Evolutionary conservation across 1,139 yeast species (phyloP).

Genomic region (Debaryomyces psychrophilus): DNA sequence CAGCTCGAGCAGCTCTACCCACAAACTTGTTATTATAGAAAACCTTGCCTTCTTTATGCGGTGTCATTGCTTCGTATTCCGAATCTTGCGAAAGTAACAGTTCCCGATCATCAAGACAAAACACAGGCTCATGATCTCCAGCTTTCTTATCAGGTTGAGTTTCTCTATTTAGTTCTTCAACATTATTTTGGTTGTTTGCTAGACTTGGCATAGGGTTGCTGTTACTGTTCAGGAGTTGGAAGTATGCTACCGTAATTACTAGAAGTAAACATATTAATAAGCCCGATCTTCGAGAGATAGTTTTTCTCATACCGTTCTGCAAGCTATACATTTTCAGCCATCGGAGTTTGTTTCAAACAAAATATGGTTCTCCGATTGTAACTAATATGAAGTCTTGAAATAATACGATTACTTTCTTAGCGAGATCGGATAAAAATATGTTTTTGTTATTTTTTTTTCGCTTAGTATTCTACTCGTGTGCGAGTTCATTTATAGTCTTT

Average conservation of each 20-base stretch:
- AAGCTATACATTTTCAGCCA: not conserved
- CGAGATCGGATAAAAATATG: not conserved
- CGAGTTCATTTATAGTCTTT: not conserved
- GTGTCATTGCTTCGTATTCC: constrained; percentile 10
- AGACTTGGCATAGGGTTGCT: not conserved
- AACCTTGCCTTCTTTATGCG: constrained; percentile 8
- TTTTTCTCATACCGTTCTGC: not conserved
- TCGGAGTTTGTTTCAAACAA: not conserved
- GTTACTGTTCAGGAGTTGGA: not conserved
- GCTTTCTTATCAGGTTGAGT: not conserved
- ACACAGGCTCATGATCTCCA: constrained; percentile 5
- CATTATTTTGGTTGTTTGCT: not conserved
- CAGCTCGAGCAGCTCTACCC: constrained; percentile 10
- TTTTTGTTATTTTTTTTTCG: not conserved
- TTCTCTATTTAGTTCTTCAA: not conserved
- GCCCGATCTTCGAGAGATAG: not conserved
- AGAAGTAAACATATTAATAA: not conserved
- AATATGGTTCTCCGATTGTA: not conserved
- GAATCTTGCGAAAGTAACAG: constrained; percentile 6
- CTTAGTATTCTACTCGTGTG: not conserved
- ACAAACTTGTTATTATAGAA: constrained; percentile 10
- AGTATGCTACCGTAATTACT: not conserved
- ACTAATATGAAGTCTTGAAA: not conserved
- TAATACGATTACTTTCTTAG: not conserved
- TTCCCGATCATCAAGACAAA: not conserved